Evolutionary conservation across 1,284 basidiomycete species (phyloP).

Genomic region (Moesziomyces aphidis): DNA sequence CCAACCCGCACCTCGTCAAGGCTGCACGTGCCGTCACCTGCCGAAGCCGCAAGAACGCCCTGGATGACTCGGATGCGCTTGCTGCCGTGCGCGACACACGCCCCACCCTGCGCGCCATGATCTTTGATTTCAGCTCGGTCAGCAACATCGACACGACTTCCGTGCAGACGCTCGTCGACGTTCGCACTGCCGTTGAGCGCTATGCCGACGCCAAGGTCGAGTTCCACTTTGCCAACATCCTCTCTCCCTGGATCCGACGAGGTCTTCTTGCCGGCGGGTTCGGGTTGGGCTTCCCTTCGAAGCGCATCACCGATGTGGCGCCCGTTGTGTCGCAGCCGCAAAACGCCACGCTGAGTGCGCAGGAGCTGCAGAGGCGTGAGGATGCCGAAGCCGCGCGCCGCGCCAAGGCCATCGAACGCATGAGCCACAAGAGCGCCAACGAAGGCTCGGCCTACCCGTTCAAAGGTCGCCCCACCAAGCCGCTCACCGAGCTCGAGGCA

Average conservation of each 20-base stretch:
- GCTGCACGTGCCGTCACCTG: conserved; percentile 43
- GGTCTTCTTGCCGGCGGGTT: conserved; percentile 52
- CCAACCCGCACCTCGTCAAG: conserved; percentile 55
- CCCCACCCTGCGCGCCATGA: conserved; percentile 81
- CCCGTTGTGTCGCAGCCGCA: conserved; percentile 76
- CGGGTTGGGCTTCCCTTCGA: conserved; percentile 41
- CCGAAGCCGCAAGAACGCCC: conserved; percentile 26
- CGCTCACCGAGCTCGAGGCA: conserved; percentile 66
- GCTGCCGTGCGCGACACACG: conserved; percentile 71
- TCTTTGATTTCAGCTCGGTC: conserved; percentile 89
- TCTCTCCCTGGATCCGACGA: conserved; percentile 89
- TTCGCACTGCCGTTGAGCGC: conserved; percentile 84
- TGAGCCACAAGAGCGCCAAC: conserved; percentile 39
- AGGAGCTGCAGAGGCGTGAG: conserved; percentile 36
- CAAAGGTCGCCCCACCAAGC: conserved; percentile 26
- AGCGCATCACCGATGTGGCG: conserved; percentile 55
- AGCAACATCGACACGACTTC: conserved; percentile 79
- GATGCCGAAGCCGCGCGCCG: conserved; percentile 29
- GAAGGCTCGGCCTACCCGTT: conserved; percentile 44
- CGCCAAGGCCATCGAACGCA: conserved; percentile 40
- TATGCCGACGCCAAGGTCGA: conserved; percentile 83
- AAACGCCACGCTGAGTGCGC: conserved; percentile 22
- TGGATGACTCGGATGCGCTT: conserved; percentile 49
- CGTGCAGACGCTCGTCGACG: conserved; percentile 89
- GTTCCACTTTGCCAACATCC: conserved; percentile 88